Conservation (phyloP, 2,329 filamentous ascomycete genomes). For the Penicillium sp. region DNA sequence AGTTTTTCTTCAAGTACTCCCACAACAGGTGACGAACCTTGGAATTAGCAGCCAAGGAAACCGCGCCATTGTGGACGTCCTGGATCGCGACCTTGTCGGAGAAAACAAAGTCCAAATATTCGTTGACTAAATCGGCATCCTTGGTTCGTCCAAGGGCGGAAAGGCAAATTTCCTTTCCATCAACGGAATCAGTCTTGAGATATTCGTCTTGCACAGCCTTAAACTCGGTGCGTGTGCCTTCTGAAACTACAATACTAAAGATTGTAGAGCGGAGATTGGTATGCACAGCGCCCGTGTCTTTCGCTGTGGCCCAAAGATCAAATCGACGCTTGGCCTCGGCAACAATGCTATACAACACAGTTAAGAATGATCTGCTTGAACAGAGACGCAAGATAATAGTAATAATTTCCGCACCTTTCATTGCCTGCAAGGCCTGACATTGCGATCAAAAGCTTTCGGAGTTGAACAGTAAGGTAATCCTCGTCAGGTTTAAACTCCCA, state of each 20-base stretch:
- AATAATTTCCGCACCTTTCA: slow-evolving; percentile 57
- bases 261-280: slow-evolving; percentile 80
- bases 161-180: slow-evolving; percentile 87
- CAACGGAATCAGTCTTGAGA: slow-evolving; percentile 78
- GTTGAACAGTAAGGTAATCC: slow-evolving; percentile 78
- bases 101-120: slow-evolving; percentile 75
- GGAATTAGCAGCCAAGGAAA: slow-evolving; percentile 73
- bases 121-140: slow-evolving; percentile 68
- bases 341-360: slow-evolving; percentile 58
- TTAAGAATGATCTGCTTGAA: slow-evolving; percentile 1
- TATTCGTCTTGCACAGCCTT: slow-evolving; percentile 84
- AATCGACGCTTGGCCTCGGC: slow-evolving; percentile 80
- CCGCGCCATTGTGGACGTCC: slow-evolving; percentile 84
- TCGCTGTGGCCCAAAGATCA: slow-evolving; percentile 72
- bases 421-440: slow-evolving; percentile 79
- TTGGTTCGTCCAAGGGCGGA: slow-evolving; percentile 75
- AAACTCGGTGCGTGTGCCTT: slow-evolving; percentile 72
- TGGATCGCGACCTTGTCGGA: slow-evolving; percentile 83
- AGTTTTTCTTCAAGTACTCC: slow-evolving; percentile 85
- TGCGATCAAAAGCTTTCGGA: slow-evolving; percentile 79
- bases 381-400: slow-evolving; percentile 39
- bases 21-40: slow-evolving; percentile 77
- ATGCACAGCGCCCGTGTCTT: slow-evolving; percentile 72
- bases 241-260: slow-evolving; percentile 77
- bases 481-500: slow-evolving; percentile 83